Evolutionary conservation across 306 rosid species (phyloP), one percentile per base, ranked within the genome.

Genomic region (Medicago ruthenica): DNA sequence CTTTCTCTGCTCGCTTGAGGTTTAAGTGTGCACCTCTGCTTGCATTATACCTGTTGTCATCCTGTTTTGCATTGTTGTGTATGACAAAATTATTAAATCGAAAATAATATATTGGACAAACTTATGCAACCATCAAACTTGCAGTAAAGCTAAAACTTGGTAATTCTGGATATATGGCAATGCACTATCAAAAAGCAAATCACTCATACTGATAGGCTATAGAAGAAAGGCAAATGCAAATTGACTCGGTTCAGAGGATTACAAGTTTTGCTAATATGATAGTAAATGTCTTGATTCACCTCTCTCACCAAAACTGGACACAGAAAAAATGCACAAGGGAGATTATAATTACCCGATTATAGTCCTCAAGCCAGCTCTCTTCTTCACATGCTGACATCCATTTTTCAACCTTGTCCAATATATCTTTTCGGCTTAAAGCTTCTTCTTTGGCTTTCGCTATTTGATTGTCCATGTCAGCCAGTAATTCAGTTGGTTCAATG

Each of bases 321-420:
- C 71, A 70, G 41, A 71, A 14, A 71, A 44, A 71, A 12, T 40
- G 37, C 34, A 42, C 15, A 61, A 66, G 67, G 75, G 37, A 66
- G 79, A 62, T 58, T 47, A 2, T 37, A 79, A 51, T 44, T 90
- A 96, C 99, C 86, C 98, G 92, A 85, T 87, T 96, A 76, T 96
- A 96, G 91, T 96, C 99, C 75, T 96, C 99, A 65, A 96, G 97
- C 99, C 99, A 96, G 79, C 99, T 92, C 87, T 96, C 99, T 85
- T 96, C 99, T 85, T 96, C 99, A 74, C 99, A 92, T 42, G 99
- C 99, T 71, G 97, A 89, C 99, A 96, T 96, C 99, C 99, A 96
- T 76, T 96, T 96, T 81, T 96, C 99, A 51, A 96, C 99, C 87
- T 96, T 96, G 81, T 96, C 99, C 85, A 96, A 79, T 84, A 96